These are phyloP conservation scores for Phytophthora syringae DNA, from an alignment of 352 stramenopile species.

Conservation along the genomic window DNA sequence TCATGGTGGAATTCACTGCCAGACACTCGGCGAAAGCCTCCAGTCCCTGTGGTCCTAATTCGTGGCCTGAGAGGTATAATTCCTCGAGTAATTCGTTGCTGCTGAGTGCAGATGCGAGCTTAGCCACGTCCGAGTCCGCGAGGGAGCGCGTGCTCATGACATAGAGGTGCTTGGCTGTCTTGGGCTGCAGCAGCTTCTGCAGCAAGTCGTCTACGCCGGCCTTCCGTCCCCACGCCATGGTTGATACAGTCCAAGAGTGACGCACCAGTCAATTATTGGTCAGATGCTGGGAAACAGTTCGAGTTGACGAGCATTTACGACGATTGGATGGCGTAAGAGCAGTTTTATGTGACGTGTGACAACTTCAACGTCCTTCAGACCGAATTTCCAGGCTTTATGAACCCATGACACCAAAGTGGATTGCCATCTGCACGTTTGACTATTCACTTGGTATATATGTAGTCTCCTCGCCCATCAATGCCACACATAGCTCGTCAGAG, in stretches of 20 bases:
- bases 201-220: conserved; percentile 79
- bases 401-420: too few species aligned
- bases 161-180: conserved; percentile 71
- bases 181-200: conserved; percentile 63
- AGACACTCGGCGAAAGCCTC: conserved; percentile 72
- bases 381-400: too few species aligned
- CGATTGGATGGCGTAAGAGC: conserved; percentile 12
- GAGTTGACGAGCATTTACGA: not conserved
- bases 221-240: conserved; percentile 81
- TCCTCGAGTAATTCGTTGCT: conserved; percentile 70
- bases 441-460: too few species aligned
- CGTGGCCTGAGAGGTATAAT: conserved; percentile 81
- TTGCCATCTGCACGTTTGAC: too few species aligned
- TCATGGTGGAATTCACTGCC: conserved; percentile 68
- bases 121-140: conserved; percentile 54
- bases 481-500: too few species aligned
- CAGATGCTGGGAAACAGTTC: conserved; percentile 4
- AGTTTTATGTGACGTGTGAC: conserved; percentile 14
- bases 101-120: conserved; percentile 59
- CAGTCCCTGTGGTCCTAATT: conserved; percentile 47
- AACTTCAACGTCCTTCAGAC: too few species aligned
- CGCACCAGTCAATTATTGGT: conserved; percentile 28
- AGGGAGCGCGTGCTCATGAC: conserved; percentile 79
- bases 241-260: conserved; percentile 26
- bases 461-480: too few species aligned